A percentile compares a stretch with the other conserved stretches of the same genome.
phyloP scores from a whole-genome alignment of 371 early-diverging fungal genomes.

The Capniomyces stellatus region DNA sequence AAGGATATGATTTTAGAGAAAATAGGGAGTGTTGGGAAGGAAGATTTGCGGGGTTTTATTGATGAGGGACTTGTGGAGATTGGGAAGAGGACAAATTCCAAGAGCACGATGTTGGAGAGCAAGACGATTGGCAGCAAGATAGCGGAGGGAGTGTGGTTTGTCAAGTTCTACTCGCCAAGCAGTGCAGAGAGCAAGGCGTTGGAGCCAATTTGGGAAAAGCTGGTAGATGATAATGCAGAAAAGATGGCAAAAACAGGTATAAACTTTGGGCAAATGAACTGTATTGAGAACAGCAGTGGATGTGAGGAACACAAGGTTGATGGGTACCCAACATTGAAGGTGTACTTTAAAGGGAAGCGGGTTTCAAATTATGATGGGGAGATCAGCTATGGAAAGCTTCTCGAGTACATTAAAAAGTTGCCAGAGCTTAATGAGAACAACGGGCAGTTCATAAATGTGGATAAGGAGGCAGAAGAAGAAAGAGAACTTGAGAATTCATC shows the following conservation, averaged over 20 bases:
- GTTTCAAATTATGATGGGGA: constrained; percentile 23
- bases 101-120: no score
- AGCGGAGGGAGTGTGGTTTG: constrained; percentile 15
- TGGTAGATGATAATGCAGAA: constrained; percentile 15
- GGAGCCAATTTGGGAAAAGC: constrained; percentile 16
- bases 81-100: no score
- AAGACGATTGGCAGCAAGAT: no score
- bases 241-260: constrained; percentile 24
- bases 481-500: no score
- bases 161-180: constrained; percentile 16
- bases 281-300: constrained; percentile 39
- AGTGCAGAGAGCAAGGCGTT: constrained; percentile 16
- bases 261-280: constrained; percentile 57
- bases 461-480: no score
- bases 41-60: no score
- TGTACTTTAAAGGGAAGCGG: constrained; percentile 38
- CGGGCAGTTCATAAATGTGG: no score
- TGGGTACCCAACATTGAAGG: constrained; percentile 38
- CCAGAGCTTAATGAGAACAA: no score
- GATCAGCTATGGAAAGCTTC: constrained; percentile 12
- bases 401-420: constrained; percentile 11
- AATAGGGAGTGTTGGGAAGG: not conserved
- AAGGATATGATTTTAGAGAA: not conserved
- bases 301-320: constrained; percentile 36
- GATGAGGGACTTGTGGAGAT: no score